Evolutionary conservation across 495 filamentous ascomycete genomes (phyloP), one percentile per base, ranked within the genome.

Genomic region (Friedmanniomyces simplex): DNA sequence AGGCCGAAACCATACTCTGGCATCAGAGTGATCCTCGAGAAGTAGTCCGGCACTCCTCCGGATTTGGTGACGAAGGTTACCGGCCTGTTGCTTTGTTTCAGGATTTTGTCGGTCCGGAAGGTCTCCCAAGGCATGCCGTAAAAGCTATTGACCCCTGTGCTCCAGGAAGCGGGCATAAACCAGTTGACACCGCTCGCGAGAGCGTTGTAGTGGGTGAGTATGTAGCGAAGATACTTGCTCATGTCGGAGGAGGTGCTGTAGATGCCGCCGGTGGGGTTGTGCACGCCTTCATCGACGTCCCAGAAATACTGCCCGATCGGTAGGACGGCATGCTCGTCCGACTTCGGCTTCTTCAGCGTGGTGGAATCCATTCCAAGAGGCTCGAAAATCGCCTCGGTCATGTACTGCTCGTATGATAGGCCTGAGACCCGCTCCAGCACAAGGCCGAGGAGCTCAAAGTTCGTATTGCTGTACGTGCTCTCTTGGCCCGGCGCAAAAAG

Each of bases 81-180:
- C 4, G 68, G 46, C 21, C 68, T 57, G 14, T 45, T 43, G 22
- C 58, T 64, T 0, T 68, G 51, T 7, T 36, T 26, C 26, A 70
- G 58, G 36, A 68, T 63, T 14, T 47, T 41, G 28, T 65, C 59
- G 8, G 68, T 69, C 0, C 63, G 65, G 26, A 65, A 68, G 22
- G 70, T 72, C 53, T 72, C 69, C 63, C 63, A 72, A 2, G 69
- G 69, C 65, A 68, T 69, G 5, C 68, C 69, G 50, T 70, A 72
- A 46, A 68, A 69, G 13, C 50, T 63, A 11, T 62, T 4, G 21
- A 67, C 20, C 0, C 68, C 67, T 24, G 16, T 36, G 16, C 50
- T 45, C 14, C 43, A 60, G n/a, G 61, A 66, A 6, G 59, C 67
- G 0, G 68, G 67, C 42, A 64, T 39, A 10, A 66, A 16, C 69